Evolutionary conservation across 1,139 yeast genomes (phyloP).

Genomic region (Kodamaea anthophila): DNA sequence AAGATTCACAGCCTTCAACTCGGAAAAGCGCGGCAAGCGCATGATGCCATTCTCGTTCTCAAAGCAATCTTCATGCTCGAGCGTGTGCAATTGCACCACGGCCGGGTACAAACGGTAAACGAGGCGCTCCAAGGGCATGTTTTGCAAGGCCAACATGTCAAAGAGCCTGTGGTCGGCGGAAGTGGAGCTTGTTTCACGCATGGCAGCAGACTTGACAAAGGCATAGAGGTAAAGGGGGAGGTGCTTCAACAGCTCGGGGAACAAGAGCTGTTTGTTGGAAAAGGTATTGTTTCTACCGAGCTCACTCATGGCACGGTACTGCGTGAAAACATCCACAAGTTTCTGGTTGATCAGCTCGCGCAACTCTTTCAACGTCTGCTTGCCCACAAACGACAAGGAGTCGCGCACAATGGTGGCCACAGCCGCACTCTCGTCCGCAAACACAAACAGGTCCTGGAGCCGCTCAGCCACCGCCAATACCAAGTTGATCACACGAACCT

Average conservation of each 20-base stretch:
- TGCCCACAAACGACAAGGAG: slow-evolving; percentile 55
- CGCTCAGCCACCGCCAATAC: slow-evolving; percentile 79
- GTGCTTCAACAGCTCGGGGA: slow-evolving; percentile 78
- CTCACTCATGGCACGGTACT: slow-evolving; percentile 57
- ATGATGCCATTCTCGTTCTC: slow-evolving; percentile 43
- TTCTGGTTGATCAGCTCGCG: slow-evolving; percentile 60
- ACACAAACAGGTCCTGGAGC: slow-evolving; percentile 67
- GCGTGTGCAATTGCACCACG: slow-evolving; percentile 64
- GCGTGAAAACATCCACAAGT: slow-evolving; percentile 67
- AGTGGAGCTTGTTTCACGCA: slow-evolving; percentile 43
- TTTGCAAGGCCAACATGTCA: slow-evolving; percentile 48
- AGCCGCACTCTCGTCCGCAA: slow-evolving; percentile 80
- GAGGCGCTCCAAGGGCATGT: slow-evolving; percentile 54
- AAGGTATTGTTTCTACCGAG: slow-evolving; percentile 42
- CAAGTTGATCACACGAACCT: slow-evolving; percentile 77
- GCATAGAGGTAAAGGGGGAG: slow-evolving; percentile 65
- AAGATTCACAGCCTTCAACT: slow-evolving; percentile 41
- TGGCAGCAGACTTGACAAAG: slow-evolving; percentile 61
- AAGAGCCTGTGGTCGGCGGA: slow-evolving; percentile 56
- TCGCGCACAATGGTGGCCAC: slow-evolving; percentile 70
- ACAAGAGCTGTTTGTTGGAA: slow-evolving; percentile 58
- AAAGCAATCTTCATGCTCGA: slow-evolving; percentile 51
- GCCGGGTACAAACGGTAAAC: slow-evolving; percentile 74
- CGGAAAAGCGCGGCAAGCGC: slow-evolving; percentile 44
- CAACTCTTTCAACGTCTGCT: slow-evolving; percentile 54